These are phyloP conservation scores for Russula foetens DNA, from an alignment of 768 basidiomycete genomes.

Conservation along the genomic window DNA sequence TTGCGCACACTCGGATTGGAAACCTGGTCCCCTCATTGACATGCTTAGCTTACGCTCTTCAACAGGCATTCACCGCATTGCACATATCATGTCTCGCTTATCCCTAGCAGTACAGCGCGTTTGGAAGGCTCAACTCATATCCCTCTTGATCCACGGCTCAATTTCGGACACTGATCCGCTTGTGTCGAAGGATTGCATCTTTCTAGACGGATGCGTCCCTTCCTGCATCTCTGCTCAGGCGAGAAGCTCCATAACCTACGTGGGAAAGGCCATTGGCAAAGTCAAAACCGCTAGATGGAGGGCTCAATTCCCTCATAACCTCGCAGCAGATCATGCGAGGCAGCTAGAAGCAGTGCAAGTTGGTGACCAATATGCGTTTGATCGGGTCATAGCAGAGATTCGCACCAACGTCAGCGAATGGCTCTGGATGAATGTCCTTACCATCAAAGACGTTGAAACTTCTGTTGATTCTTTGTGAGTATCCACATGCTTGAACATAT, in stretches of 20 bases:
- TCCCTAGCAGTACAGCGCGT: conserved; percentile 69
- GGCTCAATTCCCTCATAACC: conserved; percentile 60
- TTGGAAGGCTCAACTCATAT: conserved; percentile 78
- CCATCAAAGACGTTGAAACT: conserved; percentile 71
- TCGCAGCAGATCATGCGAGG: conserved; percentile 57
- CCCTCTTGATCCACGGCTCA: conserved; percentile 75
- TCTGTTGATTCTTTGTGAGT: conserved; percentile 80
- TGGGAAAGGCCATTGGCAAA: conserved; percentile 81
- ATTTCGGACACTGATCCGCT: conserved; percentile 55
- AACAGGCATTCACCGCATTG: conserved; percentile 72
- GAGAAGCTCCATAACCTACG: conserved; percentile 75
- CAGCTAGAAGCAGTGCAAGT: conserved; percentile 61
- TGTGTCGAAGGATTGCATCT: conserved; percentile 47
- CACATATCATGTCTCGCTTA: conserved; percentile 62
- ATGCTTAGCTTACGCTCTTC: conserved; percentile 61
- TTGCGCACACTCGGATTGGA: conserved; percentile 46
- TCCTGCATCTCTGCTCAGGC: conserved; percentile 65
- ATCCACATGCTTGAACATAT: neutral
- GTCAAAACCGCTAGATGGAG: conserved; percentile 75
- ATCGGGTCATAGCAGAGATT: conserved; percentile 63
- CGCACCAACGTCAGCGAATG: conserved; percentile 84
- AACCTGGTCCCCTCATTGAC: conserved; percentile 75
- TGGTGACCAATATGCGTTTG: conserved; percentile 71
- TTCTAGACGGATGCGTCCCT: conserved; percentile 64
- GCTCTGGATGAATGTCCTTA: conserved; percentile 88